These are phyloP conservation scores for Dioscorea cayenensis DNA, from an alignment of 116 monocot species.

Conservation along the genomic window DNA sequence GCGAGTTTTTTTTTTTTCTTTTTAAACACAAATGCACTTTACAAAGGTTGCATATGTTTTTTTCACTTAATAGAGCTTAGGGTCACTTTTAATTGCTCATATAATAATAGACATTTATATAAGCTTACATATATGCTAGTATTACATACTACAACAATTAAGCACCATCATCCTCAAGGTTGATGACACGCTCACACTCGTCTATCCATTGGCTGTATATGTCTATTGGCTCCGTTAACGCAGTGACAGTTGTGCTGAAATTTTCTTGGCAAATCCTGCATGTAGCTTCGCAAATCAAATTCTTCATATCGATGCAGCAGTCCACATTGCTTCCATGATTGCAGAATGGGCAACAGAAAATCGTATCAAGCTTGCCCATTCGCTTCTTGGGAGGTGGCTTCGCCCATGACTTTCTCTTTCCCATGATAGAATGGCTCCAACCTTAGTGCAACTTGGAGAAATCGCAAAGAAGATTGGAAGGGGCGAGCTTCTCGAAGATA, in stretches of 20 bases:
- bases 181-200: slow-evolving; percentile 90
- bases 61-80: no score
- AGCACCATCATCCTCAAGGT: slow-evolving; percentile 43
- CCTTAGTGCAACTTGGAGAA: not conserved
- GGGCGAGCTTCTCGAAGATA: no score
- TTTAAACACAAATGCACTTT: no score
- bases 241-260: slow-evolving; percentile 84
- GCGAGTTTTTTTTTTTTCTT: no score
- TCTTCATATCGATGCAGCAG: no score
- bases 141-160: not conserved
- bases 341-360: slow-evolving; percentile 92
- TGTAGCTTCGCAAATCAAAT: no score
- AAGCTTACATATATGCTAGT: no score
- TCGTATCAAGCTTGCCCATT: slow-evolving; percentile 89
- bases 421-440: slow-evolving; percentile 22
- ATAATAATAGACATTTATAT: no score
- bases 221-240: no score
- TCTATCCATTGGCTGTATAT: slow-evolving; percentile 99
- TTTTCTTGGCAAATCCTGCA: slow-evolving; percentile 90
- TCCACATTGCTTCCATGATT: slow-evolving; percentile 95
- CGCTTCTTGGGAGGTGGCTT: slow-evolving; percentile 87
- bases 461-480: no score
- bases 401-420: slow-evolving; percentile 77
- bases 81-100: no score
- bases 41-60: no score